Evolutionary conservation across 108 stramenopile genomes (phyloP).

Genomic region (Cyclotella cryptica): DNA sequence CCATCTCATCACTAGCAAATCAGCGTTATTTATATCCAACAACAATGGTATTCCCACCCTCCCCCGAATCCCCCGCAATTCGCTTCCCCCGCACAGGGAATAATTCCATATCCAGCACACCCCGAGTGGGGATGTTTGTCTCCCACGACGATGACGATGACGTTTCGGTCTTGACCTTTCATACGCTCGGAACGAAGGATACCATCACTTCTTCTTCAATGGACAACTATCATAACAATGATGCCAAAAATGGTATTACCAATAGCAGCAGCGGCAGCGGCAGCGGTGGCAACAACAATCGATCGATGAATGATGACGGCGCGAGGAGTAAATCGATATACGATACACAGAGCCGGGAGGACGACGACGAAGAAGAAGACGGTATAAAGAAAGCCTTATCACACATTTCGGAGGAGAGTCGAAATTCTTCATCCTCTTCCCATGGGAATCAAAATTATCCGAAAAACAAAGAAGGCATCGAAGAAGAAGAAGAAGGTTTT

Average conservation of each 20-base stretch:
- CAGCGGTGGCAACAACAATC: too few species aligned
- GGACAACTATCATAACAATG: background rate
- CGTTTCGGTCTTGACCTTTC: constrained; percentile 26
- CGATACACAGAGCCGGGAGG: too few species aligned
- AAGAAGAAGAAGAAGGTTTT: background rate
- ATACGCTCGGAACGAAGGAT: constrained; percentile 16
- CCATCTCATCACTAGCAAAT: too few species aligned
- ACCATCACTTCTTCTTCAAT: background rate
- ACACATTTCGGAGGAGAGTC: constrained; percentile 25
- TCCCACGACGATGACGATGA: constrained; percentile 24
- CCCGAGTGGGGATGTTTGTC: constrained; percentile 17
- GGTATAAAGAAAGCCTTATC: constrained; percentile 1
- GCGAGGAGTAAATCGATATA: background rate
- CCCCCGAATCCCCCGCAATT: constrained; percentile 1
- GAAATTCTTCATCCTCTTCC: background rate
- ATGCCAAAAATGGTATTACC: too few species aligned
- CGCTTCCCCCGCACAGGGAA: background rate
- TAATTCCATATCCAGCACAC: background rate
- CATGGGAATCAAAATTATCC: too few species aligned
- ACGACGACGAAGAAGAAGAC: background rate
- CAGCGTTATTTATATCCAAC: too few species aligned
- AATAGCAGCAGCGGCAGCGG: too few species aligned
- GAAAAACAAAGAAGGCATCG: too few species aligned
- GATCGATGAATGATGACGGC: background rate
- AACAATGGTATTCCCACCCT: constrained; percentile 1